Evolutionary conservation across 2,329 filamentous ascomycete species (phyloP), one percentile per base, ranked within the genome.

Genomic region (Thyridium curvatum): DNA sequence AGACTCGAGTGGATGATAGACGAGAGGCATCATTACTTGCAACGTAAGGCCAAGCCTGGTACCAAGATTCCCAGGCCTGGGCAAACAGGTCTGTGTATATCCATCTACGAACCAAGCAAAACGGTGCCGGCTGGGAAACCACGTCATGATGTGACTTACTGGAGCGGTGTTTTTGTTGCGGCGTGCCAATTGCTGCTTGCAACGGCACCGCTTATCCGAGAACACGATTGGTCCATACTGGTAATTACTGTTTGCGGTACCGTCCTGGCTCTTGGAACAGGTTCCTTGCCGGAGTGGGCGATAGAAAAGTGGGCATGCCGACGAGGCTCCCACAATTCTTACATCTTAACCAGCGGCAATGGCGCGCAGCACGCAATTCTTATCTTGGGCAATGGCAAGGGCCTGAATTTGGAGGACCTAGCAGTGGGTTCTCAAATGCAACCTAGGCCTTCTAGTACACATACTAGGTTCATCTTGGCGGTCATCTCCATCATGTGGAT

Each of bases 221-320:
- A 42, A 9, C 48, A 52, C 2, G 57, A 66, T 33, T 69, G 64
- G 65, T 44, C 46, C 7, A 59, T 68, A 4, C 46, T 71, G 4
- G 39, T 69, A 16, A 52, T 69, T 18, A 67, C 64, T 0, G 52
- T 41, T 0, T 43, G 34, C 5, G 68, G 65, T 1, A 70, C 49
- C 12, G 3, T 58, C 2, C 52, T 72, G 5, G 54, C 60, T 3
- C 45, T 62, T 8, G 38, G 48, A 2, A 56, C 55, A 1, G 63
- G 63, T 0, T 43, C 51, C 3, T 46, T 71, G 4, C 51, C 55
- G 5, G 66, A 71, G 45, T 71, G 66, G 66, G 49, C 45, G 17
- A 45, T 43, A 10, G 69, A 72, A 48, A 71, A 70, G 45, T 66
- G 60, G 56, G 53, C 60, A 0, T 65, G 59, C 46, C 55, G 60